A percentile compares a stretch with the other conserved stretches of the same genome.
phyloP scores from a whole-genome alignment of 2,329 filamentous ascomycete genomes.

The Penicillium sclerotigenum region DNA sequence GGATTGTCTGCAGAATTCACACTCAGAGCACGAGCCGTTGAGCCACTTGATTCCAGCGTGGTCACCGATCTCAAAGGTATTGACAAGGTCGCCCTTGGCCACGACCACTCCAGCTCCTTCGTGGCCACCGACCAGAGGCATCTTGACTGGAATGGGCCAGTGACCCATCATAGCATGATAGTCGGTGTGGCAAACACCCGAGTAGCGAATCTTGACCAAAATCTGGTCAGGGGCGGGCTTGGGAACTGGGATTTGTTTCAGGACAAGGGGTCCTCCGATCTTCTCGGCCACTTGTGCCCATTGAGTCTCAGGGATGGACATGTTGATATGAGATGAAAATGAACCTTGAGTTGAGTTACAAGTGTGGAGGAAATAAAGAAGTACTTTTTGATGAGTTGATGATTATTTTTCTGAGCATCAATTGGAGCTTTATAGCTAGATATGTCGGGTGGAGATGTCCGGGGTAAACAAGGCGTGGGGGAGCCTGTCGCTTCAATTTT shows the following conservation, averaged over 20 bases:
- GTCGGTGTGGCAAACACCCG: conserved; percentile 88
- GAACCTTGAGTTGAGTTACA: not conserved
- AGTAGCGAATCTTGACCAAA: conserved; percentile 85
- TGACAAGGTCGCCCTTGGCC: conserved; percentile 68
- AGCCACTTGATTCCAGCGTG: conserved; percentile 86
- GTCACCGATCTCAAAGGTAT: conserved; percentile 73
- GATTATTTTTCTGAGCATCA: not conserved
- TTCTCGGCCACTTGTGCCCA: conserved; percentile 90
- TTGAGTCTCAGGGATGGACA: conserved; percentile 70
- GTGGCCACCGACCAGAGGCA: conserved; percentile 78
- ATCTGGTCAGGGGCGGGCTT: conserved; percentile 84
- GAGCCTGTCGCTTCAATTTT: not conserved
- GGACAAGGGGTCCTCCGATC: conserved; percentile 62
- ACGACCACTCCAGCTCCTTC: conserved; percentile 77
- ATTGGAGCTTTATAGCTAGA: conserved; percentile 6
- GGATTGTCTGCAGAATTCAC: conserved; percentile 72
- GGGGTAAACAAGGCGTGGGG: not conserved
- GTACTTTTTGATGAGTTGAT: not conserved
- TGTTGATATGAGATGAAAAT: not conserved
- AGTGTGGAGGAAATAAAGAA: not conserved
- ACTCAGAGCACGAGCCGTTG: conserved; percentile 78
- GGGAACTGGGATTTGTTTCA: conserved; percentile 66
- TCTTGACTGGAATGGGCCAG: conserved; percentile 77
- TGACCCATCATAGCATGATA: conserved; percentile 77
- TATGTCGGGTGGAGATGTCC: not conserved